A percentile compares a stretch with the other conserved stretches of the same genome.
Conservation (phyloP, 73 alveolate species). For the Loxodes magnus region DNA sequence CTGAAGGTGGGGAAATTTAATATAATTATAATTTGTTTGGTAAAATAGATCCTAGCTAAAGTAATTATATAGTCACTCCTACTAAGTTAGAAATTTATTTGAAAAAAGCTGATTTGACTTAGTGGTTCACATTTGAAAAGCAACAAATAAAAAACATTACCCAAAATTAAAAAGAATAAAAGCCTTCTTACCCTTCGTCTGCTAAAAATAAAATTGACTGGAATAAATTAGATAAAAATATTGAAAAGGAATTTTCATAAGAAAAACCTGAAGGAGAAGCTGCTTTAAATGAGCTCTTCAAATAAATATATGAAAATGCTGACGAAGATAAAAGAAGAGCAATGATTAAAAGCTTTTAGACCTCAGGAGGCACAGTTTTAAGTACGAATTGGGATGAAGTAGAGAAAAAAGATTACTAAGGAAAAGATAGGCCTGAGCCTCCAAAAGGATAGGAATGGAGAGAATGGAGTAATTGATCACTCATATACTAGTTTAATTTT, state of each 20-base stretch:
- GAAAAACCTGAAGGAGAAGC: conserved; percentile 90
- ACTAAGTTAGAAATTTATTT: conserved; percentile 72
- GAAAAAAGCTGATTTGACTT: conserved; percentile 48
- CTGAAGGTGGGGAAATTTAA: background rate
- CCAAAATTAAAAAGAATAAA: background rate
- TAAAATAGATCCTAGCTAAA: conserved; percentile 42
- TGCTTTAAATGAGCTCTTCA: conserved; percentile 84
- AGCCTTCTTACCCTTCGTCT: conserved; percentile 79
- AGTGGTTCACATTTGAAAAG: conserved; percentile 55
- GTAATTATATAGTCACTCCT: conserved; percentile 33
- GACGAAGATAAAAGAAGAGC: conserved; percentile 98
- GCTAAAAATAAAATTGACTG: conserved; percentile 72
- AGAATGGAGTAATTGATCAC: too few relatives aligned
- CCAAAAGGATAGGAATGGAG: conserved; percentile 95
- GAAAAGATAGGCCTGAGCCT: conserved; percentile 92
- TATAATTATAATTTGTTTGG: conserved; percentile 30
- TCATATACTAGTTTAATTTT: too few relatives aligned
- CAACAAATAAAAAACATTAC: too few relatives aligned
- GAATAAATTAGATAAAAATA: conserved; percentile 84
- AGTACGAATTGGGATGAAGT: conserved; percentile 98
- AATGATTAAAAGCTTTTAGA: conserved; percentile 89
- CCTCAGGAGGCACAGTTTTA: conserved; percentile 90
- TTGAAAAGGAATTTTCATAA: conserved; percentile 78
- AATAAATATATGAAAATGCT: conserved; percentile 81
- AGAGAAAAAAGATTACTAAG: conserved; percentile 88